Evolutionary conservation across 352 stramenopile species (phyloP).

Genomic region (Globisporangium radiosum): DNA sequence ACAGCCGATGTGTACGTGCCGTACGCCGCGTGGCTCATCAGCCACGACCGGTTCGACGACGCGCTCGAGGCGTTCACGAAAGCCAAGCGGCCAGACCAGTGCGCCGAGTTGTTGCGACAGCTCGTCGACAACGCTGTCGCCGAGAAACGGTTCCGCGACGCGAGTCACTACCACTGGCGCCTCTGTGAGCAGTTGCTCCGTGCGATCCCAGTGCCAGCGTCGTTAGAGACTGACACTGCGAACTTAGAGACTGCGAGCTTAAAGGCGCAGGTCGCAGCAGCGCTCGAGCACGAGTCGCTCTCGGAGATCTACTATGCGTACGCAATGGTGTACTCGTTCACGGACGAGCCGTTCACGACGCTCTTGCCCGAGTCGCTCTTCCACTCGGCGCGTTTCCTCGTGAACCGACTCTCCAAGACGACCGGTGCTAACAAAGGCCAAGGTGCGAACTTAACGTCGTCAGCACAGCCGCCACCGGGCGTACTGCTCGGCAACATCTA

Average conservation of each 20-base stretch:
- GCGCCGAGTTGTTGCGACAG: conserved; percentile 75
- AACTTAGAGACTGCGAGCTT: conserved; percentile 17
- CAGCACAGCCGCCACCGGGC: conserved; percentile 46
- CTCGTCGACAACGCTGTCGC: conserved; percentile 86
- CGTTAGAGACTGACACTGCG: conserved; percentile 12
- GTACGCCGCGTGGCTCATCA: conserved; percentile 90
- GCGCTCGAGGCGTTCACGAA: conserved; percentile 88
- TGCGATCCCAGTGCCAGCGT: conserved; percentile 17
- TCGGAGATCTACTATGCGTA: conserved; percentile 94
- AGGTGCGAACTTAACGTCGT: conserved; percentile 5
- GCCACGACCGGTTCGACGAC: conserved; percentile 90
- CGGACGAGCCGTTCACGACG: conserved; percentile 92
- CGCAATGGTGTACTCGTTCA: conserved; percentile 89
- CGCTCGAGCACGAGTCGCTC: conserved; percentile 57
- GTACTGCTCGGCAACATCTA: conserved; percentile 90
- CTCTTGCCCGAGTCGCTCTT: conserved; percentile 90
- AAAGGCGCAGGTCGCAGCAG: conserved; percentile 22
- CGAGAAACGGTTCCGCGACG: conserved; percentile 86
- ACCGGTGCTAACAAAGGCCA: not conserved
- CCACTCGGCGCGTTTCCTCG: conserved; percentile 87
- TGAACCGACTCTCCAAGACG: conserved; percentile 81
- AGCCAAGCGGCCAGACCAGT: conserved; percentile 78
- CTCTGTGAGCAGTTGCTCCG: conserved; percentile 80
- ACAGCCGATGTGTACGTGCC: conserved; percentile 89
- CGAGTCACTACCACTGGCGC: conserved; percentile 92